Conservation (phyloP, 2,329 filamentous ascomycete species). For the Mariannaea sp. region DNA sequence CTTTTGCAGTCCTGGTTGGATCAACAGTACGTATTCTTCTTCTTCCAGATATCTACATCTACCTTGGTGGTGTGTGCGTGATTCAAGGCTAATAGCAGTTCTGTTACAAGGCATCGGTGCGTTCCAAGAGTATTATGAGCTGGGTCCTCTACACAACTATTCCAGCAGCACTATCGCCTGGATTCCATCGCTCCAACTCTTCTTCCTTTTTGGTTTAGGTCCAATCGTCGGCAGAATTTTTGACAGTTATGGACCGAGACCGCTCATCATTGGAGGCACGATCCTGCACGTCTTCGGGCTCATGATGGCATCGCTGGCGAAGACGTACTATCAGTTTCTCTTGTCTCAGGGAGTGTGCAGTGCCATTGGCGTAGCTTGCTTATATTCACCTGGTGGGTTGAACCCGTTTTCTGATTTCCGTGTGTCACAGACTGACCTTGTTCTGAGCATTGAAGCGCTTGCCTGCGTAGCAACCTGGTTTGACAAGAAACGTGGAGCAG, state of each 20-base stretch:
- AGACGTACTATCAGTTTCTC: constrained; percentile 48
- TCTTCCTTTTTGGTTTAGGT: constrained; percentile 48
- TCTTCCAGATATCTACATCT: neutral
- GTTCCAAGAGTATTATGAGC: constrained; percentile 64
- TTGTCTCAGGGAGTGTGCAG: constrained; percentile 46
- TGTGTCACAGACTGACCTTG: neutral
- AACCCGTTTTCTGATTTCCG: accelerated
- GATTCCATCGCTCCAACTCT: constrained; percentile 62
- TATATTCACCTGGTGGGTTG: constrained; percentile 40
- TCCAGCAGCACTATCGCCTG: constrained; percentile 63
- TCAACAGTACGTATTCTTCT: constrained; percentile 48
- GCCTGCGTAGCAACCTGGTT: constrained; percentile 38
- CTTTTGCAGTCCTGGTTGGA: constrained; percentile 49
- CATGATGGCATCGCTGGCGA: constrained; percentile 64
- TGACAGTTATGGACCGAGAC: constrained; percentile 66
- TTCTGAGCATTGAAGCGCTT: neutral
- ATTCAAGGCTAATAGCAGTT: neutral
- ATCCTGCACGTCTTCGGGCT: constrained; percentile 63
- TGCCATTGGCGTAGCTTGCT: constrained; percentile 43
- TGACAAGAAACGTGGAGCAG: constrained; percentile 39
- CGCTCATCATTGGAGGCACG: constrained; percentile 56
- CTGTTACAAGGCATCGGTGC: constrained; percentile 48
- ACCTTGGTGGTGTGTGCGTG: neutral
- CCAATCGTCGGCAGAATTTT: constrained; percentile 56
- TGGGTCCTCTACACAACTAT: constrained; percentile 51